Percentiles rank a stretch among this genome's conserved stretches.
Evolutionary conservation across 176 grass and related monocot species (phyloP).

Genomic region (Saccharum officinarum): DNA sequence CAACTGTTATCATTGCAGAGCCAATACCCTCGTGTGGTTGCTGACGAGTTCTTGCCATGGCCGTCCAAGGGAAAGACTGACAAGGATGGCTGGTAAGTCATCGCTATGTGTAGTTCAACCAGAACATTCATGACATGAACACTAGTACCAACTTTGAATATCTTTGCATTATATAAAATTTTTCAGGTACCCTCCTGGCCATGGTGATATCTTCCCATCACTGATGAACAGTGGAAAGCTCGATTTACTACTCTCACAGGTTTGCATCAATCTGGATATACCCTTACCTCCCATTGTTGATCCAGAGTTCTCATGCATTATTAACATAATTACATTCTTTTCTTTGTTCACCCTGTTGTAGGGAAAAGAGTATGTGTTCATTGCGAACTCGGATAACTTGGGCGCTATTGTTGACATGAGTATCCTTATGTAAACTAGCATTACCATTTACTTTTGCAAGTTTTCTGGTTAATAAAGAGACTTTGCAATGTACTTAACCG

Average conservation of each 20-base stretch:
- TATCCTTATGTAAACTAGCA: conserved; percentile 62
- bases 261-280: conserved; percentile 14
- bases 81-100: conserved; percentile 81
- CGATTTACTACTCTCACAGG: conserved; percentile 78
- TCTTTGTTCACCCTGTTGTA: conserved; percentile 29
- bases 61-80: conserved; percentile 63
- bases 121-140: conserved; percentile 1
- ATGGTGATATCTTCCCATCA: conserved; percentile 91
- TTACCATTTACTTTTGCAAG: conserved; percentile 11
- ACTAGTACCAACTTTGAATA: neutral
- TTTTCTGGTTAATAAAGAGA: conserved; percentile 2
- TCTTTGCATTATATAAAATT: neutral
- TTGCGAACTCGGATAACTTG: conserved; percentile 97
- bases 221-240: conserved; percentile 93
- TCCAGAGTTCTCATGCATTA: neutral
- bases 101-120: neutral
- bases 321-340: neutral
- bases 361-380: conserved; percentile 94
- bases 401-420: conserved; percentile 87
- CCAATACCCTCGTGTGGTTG: conserved; percentile 84
- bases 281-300: neutral
- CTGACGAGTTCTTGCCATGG: conserved; percentile 77
- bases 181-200: conserved; percentile 97
- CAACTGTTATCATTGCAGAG: conserved; percentile 50
- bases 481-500: conserved; percentile 51